These are phyloP conservation scores for Xylariaceae sp. DNA, from an alignment of 2,329 filamentous ascomycete species.

Conservation along the genomic window DNA sequence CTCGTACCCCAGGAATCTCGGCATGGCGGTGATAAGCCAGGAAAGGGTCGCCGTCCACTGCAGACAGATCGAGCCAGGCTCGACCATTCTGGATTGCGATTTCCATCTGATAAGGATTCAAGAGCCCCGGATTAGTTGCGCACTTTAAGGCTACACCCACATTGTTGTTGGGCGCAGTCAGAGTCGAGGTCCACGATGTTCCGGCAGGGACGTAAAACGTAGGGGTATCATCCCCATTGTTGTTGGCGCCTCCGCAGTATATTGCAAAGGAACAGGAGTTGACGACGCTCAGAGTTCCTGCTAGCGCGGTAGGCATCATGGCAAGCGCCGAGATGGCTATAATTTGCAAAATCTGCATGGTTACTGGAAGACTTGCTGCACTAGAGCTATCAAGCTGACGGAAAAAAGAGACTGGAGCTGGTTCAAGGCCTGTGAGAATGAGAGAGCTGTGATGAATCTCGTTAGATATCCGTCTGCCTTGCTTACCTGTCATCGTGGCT, in stretches of 20 bases:
- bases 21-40: conserved; percentile 15
- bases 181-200: conserved; percentile 10
- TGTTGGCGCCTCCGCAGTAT: conserved; percentile 18
- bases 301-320: conserved; percentile 6
- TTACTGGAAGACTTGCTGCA: too few species aligned
- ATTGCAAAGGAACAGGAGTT: conserved; percentile 19
- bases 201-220: background rate
- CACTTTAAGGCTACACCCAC: conserved; percentile 23
- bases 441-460: too few species aligned
- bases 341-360: too few species aligned
- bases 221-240: conserved; percentile 12
- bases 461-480: too few species aligned
- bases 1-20: conserved; percentile 14
- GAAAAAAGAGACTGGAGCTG: too few species aligned
- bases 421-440: too few species aligned
- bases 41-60: conserved; percentile 21
- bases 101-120: conserved; percentile 22
- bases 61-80: conserved; percentile 21
- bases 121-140: background rate
- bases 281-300: conserved; percentile 8
- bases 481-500: too few species aligned
- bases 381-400: too few species aligned
- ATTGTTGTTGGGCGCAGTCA: conserved; percentile 16
- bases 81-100: conserved; percentile 14
- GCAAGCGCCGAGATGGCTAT: background rate